A percentile compares a stretch with the other conserved stretches of the same genome.
Evolutionary conservation across 1,284 basidiomycete genomes (phyloP).

Genomic region (Microbotryum scabiosae): DNA sequence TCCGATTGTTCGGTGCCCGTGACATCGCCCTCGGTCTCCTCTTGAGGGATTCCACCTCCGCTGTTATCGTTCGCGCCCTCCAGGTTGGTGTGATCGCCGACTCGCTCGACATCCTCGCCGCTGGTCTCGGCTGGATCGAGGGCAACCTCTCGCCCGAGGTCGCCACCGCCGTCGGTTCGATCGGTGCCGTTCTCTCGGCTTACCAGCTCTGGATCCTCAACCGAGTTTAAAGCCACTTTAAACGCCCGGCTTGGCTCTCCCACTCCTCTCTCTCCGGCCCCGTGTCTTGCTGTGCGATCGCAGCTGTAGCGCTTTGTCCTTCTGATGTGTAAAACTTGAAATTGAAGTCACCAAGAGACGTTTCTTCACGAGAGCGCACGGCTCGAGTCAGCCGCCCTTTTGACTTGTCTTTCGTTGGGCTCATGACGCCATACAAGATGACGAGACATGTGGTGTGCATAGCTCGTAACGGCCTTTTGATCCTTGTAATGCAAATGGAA

Average conservation of each 20-base stretch:
- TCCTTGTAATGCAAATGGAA: no score
- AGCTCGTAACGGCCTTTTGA: no score
- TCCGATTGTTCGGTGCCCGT: slow-evolving; percentile 26
- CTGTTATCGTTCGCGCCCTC: slow-evolving; percentile 31
- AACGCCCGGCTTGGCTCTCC: neutral
- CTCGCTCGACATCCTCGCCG: slow-evolving; percentile 17
- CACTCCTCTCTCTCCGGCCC: neutral
- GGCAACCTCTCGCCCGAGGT: slow-evolving; percentile 29
- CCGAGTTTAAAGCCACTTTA: neutral
- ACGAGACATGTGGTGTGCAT: no score
- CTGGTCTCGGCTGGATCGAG: slow-evolving; percentile 28
- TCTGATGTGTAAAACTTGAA: no score
- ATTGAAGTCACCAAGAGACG: no score
- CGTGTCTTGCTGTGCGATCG: no score
- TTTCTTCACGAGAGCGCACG: no score
- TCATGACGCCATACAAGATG: no score
- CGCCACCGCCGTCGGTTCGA: slow-evolving; percentile 3
- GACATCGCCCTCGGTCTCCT: slow-evolving; percentile 30
- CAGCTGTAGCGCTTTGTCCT: no score
- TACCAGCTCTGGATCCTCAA: slow-evolving; percentile 2
- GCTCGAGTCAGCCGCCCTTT: no score
- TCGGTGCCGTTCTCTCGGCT: neutral
- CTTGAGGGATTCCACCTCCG: slow-evolving; percentile 30
- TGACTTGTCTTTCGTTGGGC: no score
- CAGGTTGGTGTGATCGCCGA: slow-evolving; percentile 6